Evolutionary conservation across 805 yeast genomes (phyloP).

Genomic region (Kodamaea kaohsiungensis): DNA sequence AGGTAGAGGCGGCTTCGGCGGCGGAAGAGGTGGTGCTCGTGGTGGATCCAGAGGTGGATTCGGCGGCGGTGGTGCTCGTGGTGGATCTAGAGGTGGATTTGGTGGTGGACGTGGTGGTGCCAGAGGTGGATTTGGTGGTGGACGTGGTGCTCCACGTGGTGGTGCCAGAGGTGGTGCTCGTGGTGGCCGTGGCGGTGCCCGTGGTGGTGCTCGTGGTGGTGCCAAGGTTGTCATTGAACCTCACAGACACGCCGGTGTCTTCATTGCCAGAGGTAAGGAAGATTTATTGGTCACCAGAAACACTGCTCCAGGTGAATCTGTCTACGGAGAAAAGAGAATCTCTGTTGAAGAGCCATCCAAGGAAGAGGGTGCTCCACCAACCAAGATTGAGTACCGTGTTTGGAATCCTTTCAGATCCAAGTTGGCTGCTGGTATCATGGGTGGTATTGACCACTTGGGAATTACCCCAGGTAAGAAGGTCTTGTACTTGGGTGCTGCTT

Average conservation of each 20-base stretch:
- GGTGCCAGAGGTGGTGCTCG: slow-evolving; percentile 52
- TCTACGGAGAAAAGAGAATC: slow-evolving; percentile 97
- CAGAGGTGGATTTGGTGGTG: slow-evolving; percentile 48
- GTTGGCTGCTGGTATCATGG: slow-evolving; percentile 99
- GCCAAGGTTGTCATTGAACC: slow-evolving; percentile 98
- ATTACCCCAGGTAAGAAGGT: slow-evolving; percentile 98
- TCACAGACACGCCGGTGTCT: slow-evolving; percentile 98
- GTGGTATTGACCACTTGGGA: slow-evolving; percentile 97
- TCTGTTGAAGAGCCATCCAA: slow-evolving; percentile 89
- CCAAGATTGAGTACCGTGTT: slow-evolving; percentile 98
- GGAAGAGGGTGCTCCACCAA: slow-evolving; percentile 85
- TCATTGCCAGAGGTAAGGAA: slow-evolving; percentile 99
- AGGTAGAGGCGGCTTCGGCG: slow-evolving; percentile 57
- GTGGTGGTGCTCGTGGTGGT: slow-evolving; percentile 86
- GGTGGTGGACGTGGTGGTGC: slow-evolving; percentile 32
- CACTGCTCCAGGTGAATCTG: slow-evolving; percentile 97
- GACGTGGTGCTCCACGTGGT: slow-evolving; percentile 35
- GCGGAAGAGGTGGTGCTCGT: slow-evolving; percentile 41
- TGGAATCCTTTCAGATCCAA: slow-evolving; percentile 99
- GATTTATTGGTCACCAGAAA: slow-evolving; percentile 96
- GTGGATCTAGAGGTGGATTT: slow-evolving; percentile 41
- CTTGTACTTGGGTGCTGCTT: slow-evolving; percentile 97
- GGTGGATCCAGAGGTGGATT: slow-evolving; percentile 54
- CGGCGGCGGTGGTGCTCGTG: slow-evolving; percentile 51
- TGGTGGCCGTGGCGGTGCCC: slow-evolving; percentile 66